These are phyloP conservation scores for Pythium periplocum DNA, from an alignment of 352 stramenopile genomes.

Conservation along the genomic window DNA sequence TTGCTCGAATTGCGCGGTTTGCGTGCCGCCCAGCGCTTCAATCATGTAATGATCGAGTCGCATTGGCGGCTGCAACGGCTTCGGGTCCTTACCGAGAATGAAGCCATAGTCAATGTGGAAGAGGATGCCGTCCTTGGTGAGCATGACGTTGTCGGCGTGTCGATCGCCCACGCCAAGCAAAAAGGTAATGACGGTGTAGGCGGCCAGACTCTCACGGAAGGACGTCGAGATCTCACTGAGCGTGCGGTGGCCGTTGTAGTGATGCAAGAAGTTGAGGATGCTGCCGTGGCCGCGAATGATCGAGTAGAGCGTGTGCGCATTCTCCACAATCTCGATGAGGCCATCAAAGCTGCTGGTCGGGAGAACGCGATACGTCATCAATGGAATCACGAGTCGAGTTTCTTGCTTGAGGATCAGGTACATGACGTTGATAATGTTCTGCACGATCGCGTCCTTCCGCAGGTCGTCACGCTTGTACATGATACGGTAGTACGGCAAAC, in stretches of 20 bases:
- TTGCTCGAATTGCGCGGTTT: slow-evolving; percentile 76
- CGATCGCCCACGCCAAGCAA: slow-evolving; percentile 98
- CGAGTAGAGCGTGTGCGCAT: slow-evolving; percentile 78
- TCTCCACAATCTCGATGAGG: slow-evolving; percentile 84
- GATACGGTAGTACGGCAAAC: slow-evolving; percentile 57
- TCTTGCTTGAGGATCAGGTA: slow-evolving; percentile 84
- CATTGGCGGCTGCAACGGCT: slow-evolving; percentile 97
- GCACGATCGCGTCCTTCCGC: slow-evolving; percentile 78
- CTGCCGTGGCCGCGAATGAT: slow-evolving; percentile 81
- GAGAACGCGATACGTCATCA: slow-evolving; percentile 84
- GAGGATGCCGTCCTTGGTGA: slow-evolving; percentile 93
- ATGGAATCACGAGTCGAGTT: slow-evolving; percentile 67
- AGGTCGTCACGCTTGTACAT: slow-evolving; percentile 89
- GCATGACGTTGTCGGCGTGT: slow-evolving; percentile 99
- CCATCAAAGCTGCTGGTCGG: slow-evolving; percentile 82
- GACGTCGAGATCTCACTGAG: slow-evolving; percentile 83
- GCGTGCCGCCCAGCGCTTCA: slow-evolving; percentile 70
- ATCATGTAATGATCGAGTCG: slow-evolving; percentile 94
- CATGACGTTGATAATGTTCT: slow-evolving; percentile 90
- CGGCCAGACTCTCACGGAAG: slow-evolving; percentile 91
- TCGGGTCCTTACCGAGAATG: slow-evolving; percentile 97
- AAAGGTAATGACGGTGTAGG: slow-evolving; percentile 99
- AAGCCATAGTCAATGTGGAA: slow-evolving; percentile 99
- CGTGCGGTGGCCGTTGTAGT: slow-evolving; percentile 81
- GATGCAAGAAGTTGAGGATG: slow-evolving; percentile 83